Evolutionary conservation across 1,139 yeast species (phyloP), one percentile per base, ranked within the genome.

Genomic region (Suhomyces chickasaworum): DNA sequence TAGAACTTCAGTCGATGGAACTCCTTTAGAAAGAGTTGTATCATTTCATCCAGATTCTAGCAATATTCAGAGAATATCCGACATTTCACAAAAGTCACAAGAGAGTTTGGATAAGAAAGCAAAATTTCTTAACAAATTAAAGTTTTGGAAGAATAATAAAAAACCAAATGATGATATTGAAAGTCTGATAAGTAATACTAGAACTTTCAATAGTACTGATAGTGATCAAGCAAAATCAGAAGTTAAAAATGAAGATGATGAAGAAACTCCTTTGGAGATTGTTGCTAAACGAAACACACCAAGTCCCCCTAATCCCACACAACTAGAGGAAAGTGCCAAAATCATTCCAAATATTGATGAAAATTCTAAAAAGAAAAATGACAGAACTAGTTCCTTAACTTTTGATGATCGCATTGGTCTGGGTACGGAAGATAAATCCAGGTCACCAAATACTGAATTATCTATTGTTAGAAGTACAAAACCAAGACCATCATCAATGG

Each of bases 401-500:
- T 41, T 45, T 25, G 49, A 37, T 7, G 46, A 42, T n/a, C 39
- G 33, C 15, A 33, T 7, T 7, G 37, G 21, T 7, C 34, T 40
- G 15, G 13, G 20, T 5, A 20, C 25, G 17, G 46, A 48, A 37
- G 43, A 31, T 39, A 43, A 51, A 33, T 29, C 45, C 15, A 21
- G 39, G 22, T 22, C 38, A 22, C 44, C 49, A 39, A 18, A 21
- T 39, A 21, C 42, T 25, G 51, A 48, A 7, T 32, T 23, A 2
- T 41, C 43, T 8, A 7, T 35, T 9, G n/a, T 36, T n/a, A 39
- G 56, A 40, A 46, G 48, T 21, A 34, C 43, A 36, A 64, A 75
- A 44, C 68, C 75, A 4, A 67, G 93, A 44, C 90, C 91, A 2
- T 72, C 81, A 4, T 84, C 91, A 0, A 78, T 84, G 66, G 66